Evolutionary conservation across 257 asterid genomes (phyloP).

Genomic region (Buddleja alternifolia): DNA sequence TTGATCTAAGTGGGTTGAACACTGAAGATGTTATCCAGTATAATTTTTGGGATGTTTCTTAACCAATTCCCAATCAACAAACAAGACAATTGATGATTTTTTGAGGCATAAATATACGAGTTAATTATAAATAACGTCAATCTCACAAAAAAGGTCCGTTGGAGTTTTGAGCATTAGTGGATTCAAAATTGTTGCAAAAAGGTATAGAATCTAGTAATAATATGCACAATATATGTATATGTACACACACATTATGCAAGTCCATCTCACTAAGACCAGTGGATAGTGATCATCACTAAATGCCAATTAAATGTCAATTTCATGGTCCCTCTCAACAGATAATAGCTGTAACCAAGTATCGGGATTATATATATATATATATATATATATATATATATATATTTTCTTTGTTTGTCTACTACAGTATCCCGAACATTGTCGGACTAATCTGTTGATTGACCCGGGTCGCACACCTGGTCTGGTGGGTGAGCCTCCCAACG

Average conservation of each 20-base stretch:
- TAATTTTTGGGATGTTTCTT: conserved; percentile 22
- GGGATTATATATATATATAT: too few relatives aligned
- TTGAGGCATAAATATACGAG: background rate
- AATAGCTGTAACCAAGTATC: conserved; percentile 43
- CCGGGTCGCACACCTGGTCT: too few relatives aligned
- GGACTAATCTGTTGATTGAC: too few relatives aligned
- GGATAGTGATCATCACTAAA: background rate
- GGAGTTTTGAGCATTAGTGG: conserved; percentile 24
- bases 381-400: too few relatives aligned
- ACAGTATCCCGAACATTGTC: too few relatives aligned
- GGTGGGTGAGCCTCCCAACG: too few relatives aligned
- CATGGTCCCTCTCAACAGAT: background rate
- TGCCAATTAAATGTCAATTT: background rate
- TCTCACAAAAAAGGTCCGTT: conserved; percentile 8
- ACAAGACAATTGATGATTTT: background rate
- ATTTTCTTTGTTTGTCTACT: too few relatives aligned
- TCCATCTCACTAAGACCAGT: conserved; percentile 13
- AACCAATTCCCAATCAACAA: conserved; percentile 30
- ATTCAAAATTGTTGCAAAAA: conserved; percentile 20
- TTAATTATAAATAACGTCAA: background rate
- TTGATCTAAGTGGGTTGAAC: background rate
- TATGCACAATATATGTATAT: too few relatives aligned
- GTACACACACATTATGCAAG: conserved; percentile 18
- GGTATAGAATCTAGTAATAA: too few relatives aligned
- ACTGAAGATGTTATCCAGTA: conserved; percentile 7